Evolutionary conservation across 768 basidiomycete species (phyloP), one percentile per base, ranked within the genome.

Genomic region (Paxillus rubicundulus): DNA sequence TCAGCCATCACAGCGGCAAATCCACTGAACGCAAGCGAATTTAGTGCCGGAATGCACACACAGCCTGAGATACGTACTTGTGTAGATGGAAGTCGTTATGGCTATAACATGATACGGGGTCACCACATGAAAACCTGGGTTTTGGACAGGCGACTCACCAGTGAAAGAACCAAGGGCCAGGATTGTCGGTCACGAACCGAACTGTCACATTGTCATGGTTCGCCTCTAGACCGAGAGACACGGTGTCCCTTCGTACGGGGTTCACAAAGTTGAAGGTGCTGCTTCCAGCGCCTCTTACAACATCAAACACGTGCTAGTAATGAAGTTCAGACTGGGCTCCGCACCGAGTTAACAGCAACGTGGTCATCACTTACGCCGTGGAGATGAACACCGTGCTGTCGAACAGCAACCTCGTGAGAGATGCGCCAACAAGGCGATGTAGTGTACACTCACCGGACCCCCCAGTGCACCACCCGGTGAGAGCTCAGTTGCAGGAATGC

Each of bases 161-260:
- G 14, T 63, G 62, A 14, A 63, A n/a, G 36, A 61, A 40, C 61
- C 54, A 63, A 10, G 62, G 58, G 1, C 61, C 59, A 0, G 84
- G 76, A 64, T 87, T 88, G 63, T 87, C 79, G 0, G 85, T 84
- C 16, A 61, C 64, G 72, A 85, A 88, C 9, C 85, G 78, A 27
- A 89, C 72, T 0, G 79, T 80, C 16, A 79, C 74, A 12, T 65
- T 66, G 41, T 68, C 59, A 67, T 45, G 66, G 66, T 55, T 71
- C 68, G 14, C 62, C 60, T 40, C 61, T 16, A 24, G 4, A 5
- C 59, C 72, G 1, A 45, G 43, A 13, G 58, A 57, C 9, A 82
- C 71, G 1, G 77, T 79, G 59, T 86, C 82, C 42, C 82, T 70
- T 47, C 70, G 69, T 53, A 78, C 72, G 0, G 84, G 84, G 59